Evolutionary conservation across 2,329 filamentous ascomycete species (phyloP).

Genomic region (Colletotrichum musicola): DNA sequence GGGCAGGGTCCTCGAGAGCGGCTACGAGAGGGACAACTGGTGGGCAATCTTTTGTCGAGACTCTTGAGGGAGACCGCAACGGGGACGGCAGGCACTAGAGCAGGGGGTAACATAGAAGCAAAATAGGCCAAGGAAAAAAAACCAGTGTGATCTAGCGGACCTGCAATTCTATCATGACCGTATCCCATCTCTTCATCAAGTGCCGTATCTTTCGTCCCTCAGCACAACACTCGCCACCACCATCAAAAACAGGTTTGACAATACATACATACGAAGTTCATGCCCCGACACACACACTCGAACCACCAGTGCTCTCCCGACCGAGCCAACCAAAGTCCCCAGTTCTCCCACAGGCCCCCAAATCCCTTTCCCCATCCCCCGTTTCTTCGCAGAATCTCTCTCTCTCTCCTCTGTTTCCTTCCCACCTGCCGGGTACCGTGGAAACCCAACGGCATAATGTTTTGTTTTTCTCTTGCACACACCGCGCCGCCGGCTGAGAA

Average conservation of each 20-base stretch:
- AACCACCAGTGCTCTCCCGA: background rate
- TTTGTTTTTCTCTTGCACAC: background rate
- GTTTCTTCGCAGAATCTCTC: background rate
- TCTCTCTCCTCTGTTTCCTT: background rate
- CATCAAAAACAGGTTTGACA: background rate
- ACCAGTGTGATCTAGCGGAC: slow-evolving; percentile 30
- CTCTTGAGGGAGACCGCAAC: background rate
- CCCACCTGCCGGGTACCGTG: slow-evolving; percentile 34
- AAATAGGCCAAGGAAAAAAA: background rate
- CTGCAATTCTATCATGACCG: slow-evolving; percentile 39
- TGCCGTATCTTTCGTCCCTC: slow-evolving; percentile 8
- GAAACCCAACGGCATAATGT: slow-evolving; percentile 25
- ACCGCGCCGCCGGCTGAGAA: slow-evolving; percentile 13
- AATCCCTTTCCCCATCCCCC: background rate
- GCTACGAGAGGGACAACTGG: slow-evolving; percentile 99
- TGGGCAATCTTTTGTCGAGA: slow-evolving; percentile 76
- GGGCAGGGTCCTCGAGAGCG: slow-evolving; percentile 80
- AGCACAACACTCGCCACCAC: background rate
- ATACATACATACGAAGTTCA: slow-evolving; percentile 21
- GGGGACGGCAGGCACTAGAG: background rate
- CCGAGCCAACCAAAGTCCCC: background rate
- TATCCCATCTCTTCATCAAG: slow-evolving; percentile 35
- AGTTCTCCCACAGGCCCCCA: background rate
- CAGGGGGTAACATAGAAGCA: background rate
- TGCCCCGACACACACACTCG: background rate